A percentile compares a stretch with the other conserved stretches of the same genome.
phyloP scores from a whole-genome alignment of 2,329 filamentous ascomycete genomes.

The Aspergillus transmontanensis region DNA sequence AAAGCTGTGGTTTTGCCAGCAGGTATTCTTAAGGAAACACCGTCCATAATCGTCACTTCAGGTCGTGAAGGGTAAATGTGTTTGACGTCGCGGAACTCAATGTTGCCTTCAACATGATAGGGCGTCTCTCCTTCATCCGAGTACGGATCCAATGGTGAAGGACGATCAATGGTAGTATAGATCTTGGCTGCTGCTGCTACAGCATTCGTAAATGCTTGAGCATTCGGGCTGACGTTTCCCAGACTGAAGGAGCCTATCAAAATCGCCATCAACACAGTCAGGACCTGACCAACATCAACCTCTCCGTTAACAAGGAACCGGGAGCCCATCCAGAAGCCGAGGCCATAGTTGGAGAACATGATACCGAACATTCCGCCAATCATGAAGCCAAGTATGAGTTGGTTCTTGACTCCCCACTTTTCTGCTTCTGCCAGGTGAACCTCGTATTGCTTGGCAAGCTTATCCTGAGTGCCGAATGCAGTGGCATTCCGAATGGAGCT shows the following conservation, averaged over 20 bases:
- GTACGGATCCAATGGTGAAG: slow-evolving; percentile 79
- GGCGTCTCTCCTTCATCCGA: slow-evolving; percentile 71
- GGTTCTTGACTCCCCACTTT: slow-evolving; percentile 73
- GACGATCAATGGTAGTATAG: slow-evolving; percentile 87
- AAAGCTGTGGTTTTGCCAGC: slow-evolving; percentile 91
- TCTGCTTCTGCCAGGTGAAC: slow-evolving; percentile 72
- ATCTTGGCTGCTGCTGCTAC: slow-evolving; percentile 88
- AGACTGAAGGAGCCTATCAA: slow-evolving; percentile 93
- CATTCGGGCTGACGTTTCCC: slow-evolving; percentile 82
- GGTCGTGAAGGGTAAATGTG: slow-evolving; percentile 94
- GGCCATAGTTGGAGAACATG: slow-evolving; percentile 82
- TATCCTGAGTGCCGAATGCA: slow-evolving; percentile 91
- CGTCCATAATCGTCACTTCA: slow-evolving; percentile 85
- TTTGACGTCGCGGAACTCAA: slow-evolving; percentile 80
- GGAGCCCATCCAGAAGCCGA: slow-evolving; percentile 87
- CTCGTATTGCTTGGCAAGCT: slow-evolving; percentile 86
- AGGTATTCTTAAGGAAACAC: slow-evolving; percentile 76
- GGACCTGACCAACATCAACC: slow-evolving; percentile 67
- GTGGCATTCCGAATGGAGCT: slow-evolving; percentile 90
- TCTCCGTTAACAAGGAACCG: slow-evolving; percentile 69
- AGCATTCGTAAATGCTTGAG: slow-evolving; percentile 82
- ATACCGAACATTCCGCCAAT: slow-evolving; percentile 80
- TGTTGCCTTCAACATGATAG: slow-evolving; percentile 71
- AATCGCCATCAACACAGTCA: slow-evolving; percentile 86
- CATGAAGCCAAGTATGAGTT: slow-evolving; percentile 74